phyloP scores from a whole-genome alignment of 305 asterid genomes.

The Fraxinus greggii region DNA sequence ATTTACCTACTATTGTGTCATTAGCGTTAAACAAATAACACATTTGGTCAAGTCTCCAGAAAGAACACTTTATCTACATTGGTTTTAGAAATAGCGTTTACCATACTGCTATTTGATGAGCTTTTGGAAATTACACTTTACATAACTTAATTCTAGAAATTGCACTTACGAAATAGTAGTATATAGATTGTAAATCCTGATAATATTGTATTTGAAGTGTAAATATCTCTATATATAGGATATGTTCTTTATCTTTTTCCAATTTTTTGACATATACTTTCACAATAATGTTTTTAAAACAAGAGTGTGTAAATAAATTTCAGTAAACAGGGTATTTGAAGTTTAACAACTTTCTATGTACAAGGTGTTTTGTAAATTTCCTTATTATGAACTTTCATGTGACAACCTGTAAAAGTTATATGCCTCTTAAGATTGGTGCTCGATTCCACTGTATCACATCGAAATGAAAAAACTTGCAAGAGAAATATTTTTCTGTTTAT shows the following conservation, averaged over 20 bases:
- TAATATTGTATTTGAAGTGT: not conserved
- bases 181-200: not conserved
- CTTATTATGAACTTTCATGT: not conserved
- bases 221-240: not conserved
- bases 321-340: not conserved
- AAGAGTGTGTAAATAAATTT: not conserved
- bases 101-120: not conserved
- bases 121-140: not conserved
- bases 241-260: not conserved
- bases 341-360: not conserved
- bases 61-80: not conserved
- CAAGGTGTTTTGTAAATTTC: not conserved
- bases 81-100: not conserved
- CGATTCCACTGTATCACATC: not conserved
- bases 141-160: not conserved
- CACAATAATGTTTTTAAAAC: not conserved
- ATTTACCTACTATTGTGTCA: not conserved
- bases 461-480: not conserved
- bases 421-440: not conserved
- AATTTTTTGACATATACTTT: not conserved
- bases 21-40: not conserved
- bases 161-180: not conserved
- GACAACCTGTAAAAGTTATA: not conserved
- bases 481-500: not conserved
- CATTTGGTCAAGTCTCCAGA: not conserved